These are phyloP conservation scores for Cladosporium halotolerans DNA, from an alignment of 2,329 filamentous ascomycete species.

Conservation along the genomic window DNA sequence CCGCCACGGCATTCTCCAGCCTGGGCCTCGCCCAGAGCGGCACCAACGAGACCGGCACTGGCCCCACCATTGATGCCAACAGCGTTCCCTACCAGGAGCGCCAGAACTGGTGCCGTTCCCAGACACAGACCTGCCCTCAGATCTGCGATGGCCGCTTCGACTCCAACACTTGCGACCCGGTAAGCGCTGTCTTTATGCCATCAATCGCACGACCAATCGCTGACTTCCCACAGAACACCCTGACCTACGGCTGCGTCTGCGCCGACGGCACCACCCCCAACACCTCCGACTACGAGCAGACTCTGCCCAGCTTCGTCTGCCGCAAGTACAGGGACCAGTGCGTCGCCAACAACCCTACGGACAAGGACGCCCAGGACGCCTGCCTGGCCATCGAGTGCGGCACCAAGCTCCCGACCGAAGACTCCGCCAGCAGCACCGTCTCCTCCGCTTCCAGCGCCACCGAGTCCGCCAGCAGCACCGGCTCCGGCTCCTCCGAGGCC, in stretches of 20 bases:
- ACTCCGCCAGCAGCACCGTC: conserved; percentile 26
- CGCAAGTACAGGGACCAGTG: conserved; percentile 43
- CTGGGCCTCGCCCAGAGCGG: conserved; percentile 41
- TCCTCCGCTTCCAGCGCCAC: conserved; percentile 19
- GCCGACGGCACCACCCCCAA: conserved; percentile 49
- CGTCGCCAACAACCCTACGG: conserved; percentile 33
- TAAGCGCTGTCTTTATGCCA: conserved; percentile 37
- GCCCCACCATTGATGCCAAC: conserved; percentile 38
- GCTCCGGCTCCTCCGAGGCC: conserved; percentile 24
- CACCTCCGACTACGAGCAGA: conserved; percentile 50
- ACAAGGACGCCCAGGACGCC: conserved; percentile 31
- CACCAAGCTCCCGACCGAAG: conserved; percentile 39
- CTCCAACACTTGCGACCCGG: conserved; percentile 51
- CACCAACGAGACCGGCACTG: conserved; percentile 32
- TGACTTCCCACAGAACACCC: conserved; percentile 32
- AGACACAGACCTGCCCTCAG: conserved; percentile 54
- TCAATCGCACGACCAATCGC: neutral
- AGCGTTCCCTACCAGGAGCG: conserved; percentile 33
- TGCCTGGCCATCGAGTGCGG: conserved; percentile 52
- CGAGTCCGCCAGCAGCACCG: conserved; percentile 26
- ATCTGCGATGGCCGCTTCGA: conserved; percentile 49
- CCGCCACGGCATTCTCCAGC: conserved; percentile 42
- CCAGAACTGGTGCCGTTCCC: conserved; percentile 51
- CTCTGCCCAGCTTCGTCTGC: conserved; percentile 57
- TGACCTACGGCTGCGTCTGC: conserved; percentile 55